phyloP scores from a whole-genome alignment of 148 eudicot species.

The Fagopyrum homotropicum region DNA sequence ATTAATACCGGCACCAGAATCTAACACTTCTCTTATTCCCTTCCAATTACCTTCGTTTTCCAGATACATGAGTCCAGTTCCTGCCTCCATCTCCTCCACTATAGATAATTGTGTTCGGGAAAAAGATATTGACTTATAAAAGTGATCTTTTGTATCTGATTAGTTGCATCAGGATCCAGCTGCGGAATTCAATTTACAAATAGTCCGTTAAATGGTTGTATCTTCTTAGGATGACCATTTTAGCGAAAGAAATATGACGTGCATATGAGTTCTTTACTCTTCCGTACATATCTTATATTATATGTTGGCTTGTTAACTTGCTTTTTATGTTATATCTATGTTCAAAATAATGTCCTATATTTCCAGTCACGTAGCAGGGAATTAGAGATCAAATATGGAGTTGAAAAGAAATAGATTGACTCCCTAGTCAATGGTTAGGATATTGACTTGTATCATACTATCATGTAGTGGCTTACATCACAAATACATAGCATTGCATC shows the following conservation, averaged over 20 bases:
- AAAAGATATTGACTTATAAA: too few species aligned
- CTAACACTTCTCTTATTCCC: too few species aligned
- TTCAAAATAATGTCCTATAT: not conserved
- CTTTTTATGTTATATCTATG: not conserved
- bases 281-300: not conserved
- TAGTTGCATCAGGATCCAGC: not conserved
- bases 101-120: too few species aligned
- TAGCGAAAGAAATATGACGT: not conserved
- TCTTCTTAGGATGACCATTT: not conserved
- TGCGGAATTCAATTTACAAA: not conserved
- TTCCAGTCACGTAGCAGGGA: not conserved
- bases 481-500: not conserved
- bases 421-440: not conserved
- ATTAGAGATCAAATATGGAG: too few species aligned
- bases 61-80: too few species aligned
- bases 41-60: too few species aligned
- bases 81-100: too few species aligned
- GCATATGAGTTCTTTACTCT: not conserved
- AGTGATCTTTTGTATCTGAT: not conserved
- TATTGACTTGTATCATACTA: not conserved
- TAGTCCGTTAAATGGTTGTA: not conserved
- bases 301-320: not conserved
- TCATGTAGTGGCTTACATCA: not conserved
- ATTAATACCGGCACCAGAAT: too few species aligned
- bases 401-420: not conserved